Conservation (phyloP, 768 basidiomycete species). For the Chiua virens region DNA sequence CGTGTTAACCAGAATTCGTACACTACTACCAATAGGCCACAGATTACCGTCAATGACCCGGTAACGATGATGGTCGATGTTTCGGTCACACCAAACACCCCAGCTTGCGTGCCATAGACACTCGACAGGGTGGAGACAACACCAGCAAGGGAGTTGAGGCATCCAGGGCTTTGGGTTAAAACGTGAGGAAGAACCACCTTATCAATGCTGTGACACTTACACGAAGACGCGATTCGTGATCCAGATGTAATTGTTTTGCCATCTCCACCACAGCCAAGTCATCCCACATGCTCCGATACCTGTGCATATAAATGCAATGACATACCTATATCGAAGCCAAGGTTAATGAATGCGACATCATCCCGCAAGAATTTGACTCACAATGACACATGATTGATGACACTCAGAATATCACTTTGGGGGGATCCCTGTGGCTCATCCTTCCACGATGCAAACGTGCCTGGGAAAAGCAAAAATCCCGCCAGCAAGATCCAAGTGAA, state of each 20-base stretch:
- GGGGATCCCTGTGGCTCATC: slow-evolving; percentile 26
- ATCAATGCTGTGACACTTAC: slow-evolving; percentile 33
- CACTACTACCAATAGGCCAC: slow-evolving; percentile 39
- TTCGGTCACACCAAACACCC: slow-evolving; percentile 42
- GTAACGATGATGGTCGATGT: slow-evolving; percentile 52
- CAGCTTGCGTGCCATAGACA: slow-evolving; percentile 50
- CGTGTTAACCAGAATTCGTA: slow-evolving; percentile 48
- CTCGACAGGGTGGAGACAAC: slow-evolving; percentile 54
- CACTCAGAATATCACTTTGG: slow-evolving; percentile 33
- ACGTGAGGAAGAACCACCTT: neutral
- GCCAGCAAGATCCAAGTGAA: slow-evolving; percentile 65
- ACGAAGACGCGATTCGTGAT: slow-evolving; percentile 54
- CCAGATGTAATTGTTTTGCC: slow-evolving; percentile 61
- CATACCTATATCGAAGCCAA: slow-evolving; percentile 37
- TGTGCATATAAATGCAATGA: slow-evolving; percentile 55
- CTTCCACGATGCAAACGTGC: slow-evolving; percentile 53
- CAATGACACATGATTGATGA: slow-evolving; percentile 47
- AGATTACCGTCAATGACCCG: slow-evolving; percentile 36
- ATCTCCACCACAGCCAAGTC: slow-evolving; percentile 60
- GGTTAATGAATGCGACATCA: slow-evolving; percentile 1
- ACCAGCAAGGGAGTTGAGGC: slow-evolving; percentile 56
- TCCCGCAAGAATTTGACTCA: slow-evolving; percentile 26
- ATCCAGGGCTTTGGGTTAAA: slow-evolving; percentile 45
- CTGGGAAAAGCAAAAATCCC: slow-evolving; percentile 62
- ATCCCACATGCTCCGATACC: slow-evolving; percentile 54